phyloP scores from a whole-genome alignment of 2,329 filamentous ascomycete genomes.

The Penicillium freii region DNA sequence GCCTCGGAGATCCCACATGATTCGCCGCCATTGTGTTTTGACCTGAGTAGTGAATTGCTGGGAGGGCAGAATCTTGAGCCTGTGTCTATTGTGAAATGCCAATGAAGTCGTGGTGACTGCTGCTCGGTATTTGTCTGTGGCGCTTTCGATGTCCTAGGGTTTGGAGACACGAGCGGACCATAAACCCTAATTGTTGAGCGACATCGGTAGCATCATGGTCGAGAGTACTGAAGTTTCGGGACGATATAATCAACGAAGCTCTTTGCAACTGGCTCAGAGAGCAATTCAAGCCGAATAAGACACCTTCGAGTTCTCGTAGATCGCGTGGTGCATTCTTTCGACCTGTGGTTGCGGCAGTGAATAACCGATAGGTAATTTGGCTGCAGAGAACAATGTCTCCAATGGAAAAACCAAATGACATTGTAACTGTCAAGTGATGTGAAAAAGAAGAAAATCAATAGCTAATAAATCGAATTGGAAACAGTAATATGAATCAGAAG shows the following conservation, averaged over 20 bases:
- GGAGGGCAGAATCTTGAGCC: background rate
- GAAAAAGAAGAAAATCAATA: background rate
- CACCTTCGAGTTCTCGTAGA: background rate
- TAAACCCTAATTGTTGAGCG: background rate
- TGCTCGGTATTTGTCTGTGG: background rate
- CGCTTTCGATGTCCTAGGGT: background rate
- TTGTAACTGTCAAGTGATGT: background rate
- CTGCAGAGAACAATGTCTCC: background rate
- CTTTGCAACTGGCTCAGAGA: background rate
- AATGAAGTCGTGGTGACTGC: background rate
- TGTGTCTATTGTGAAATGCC: background rate
- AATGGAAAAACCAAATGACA: background rate
- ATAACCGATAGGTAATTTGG: background rate
- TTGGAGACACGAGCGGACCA: background rate
- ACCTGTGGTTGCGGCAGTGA: background rate
- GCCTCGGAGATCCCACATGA: conserved; percentile 2
- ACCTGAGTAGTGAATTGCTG: background rate
- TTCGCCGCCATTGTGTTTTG: background rate
- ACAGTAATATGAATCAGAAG: background rate
- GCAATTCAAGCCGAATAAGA: background rate
- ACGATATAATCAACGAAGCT: background rate
- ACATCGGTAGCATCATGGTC: background rate
- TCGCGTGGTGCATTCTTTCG: background rate
- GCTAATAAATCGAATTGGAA: background rate
- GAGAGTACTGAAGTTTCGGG: background rate